Conservation (phyloP, 345 rosid species). For the Eucalyptus viminalis region DNA sequence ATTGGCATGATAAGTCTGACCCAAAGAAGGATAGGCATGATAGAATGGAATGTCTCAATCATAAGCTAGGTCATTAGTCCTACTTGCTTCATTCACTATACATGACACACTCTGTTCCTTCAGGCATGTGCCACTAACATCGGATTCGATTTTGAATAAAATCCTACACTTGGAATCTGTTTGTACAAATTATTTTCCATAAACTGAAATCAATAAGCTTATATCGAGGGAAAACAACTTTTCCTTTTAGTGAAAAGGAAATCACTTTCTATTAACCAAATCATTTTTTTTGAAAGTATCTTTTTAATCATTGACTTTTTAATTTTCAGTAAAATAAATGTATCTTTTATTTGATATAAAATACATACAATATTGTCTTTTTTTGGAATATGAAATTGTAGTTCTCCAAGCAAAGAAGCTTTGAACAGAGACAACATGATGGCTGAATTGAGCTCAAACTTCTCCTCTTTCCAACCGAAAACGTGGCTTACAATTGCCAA, state of each 20-base stretch:
- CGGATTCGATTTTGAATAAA: not conserved
- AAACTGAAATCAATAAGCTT: no score
- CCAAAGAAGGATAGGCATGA: not conserved
- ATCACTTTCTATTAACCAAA: not conserved
- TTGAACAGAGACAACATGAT: not conserved
- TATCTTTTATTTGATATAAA: not conserved
- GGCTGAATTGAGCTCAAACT: not conserved
- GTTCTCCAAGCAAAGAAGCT: not conserved
- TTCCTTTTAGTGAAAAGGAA: rapidly evolving
- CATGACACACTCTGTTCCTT: not conserved
- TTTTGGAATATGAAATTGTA: not conserved
- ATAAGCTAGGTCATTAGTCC: not conserved
- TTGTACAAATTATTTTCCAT: no score
- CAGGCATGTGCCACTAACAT: not conserved
- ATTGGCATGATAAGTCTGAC: not conserved
- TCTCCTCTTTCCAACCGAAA: constrained; percentile 1
- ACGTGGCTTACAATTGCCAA: constrained; percentile 19
- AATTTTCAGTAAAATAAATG: not conserved
- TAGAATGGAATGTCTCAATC: not conserved
- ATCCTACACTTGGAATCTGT: no score
- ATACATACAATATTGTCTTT: not conserved
- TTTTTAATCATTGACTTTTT: not conserved
- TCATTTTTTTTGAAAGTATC: not conserved
- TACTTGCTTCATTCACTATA: not conserved
- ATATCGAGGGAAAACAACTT: rapidly evolving